These are phyloP conservation scores for Irpex lacteus DNA, from an alignment of 1,284 basidiomycete genomes.

Conservation along the genomic window DNA sequence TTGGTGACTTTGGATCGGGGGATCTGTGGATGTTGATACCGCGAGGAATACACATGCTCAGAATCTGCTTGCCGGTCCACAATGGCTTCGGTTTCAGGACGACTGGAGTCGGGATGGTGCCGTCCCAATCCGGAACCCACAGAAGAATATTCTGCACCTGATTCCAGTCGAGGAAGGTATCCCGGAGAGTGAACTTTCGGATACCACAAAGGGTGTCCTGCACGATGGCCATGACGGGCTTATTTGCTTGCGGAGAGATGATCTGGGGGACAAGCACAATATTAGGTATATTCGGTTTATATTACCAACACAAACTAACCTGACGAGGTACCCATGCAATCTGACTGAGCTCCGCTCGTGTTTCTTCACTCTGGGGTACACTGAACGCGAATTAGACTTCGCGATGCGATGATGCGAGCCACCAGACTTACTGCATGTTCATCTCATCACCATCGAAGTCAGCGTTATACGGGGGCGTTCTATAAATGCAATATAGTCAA, in stretches of 20 bases:
- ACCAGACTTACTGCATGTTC: constrained; percentile 93
- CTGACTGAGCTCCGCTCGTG: constrained; percentile 95
- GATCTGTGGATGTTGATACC: constrained; percentile 92
- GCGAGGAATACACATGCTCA: constrained; percentile 90
- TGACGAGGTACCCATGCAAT: constrained; percentile 99
- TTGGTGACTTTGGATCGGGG: constrained; percentile 77
- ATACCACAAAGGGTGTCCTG: constrained; percentile 99
- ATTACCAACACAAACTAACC: constrained; percentile 41
- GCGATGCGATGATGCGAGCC: background rate
- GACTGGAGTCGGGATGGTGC: constrained; percentile 86
- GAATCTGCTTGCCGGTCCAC: constrained; percentile 98
- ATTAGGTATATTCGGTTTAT: background rate
- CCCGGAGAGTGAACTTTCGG: constrained; percentile 95
- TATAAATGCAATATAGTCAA: constrained; percentile 28
- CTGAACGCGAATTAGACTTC: constrained; percentile 36
- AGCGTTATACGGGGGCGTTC: constrained; percentile 90
- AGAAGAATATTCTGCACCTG: constrained; percentile 96
- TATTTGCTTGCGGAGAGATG: constrained; percentile 98
- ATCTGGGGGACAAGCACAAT: constrained; percentile 56
- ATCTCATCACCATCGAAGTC: constrained; percentile 99
- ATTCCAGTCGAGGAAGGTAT: constrained; percentile 91
- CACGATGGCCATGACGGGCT: constrained; percentile 99
- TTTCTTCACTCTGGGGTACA: constrained; percentile 98
- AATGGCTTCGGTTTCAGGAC: constrained; percentile 96
- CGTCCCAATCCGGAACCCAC: constrained; percentile 98